These are phyloP conservation scores for Nymphaea thermarum DNA, from an alignment of 164 flowering plant genomes.

Conservation along the genomic window DNA sequence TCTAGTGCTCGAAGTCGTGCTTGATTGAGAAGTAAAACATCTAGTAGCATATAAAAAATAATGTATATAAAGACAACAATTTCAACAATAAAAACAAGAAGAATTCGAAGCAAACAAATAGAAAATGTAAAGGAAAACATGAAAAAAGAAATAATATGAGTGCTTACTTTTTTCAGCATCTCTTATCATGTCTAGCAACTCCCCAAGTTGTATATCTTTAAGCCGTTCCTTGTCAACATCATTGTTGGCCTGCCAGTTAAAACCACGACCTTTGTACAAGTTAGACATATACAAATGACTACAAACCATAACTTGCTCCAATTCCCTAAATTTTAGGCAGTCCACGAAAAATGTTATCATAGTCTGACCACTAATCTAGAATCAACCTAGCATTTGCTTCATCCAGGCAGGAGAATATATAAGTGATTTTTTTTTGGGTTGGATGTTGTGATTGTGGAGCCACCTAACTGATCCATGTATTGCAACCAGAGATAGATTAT, in stretches of 20 bases:
- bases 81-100: background rate
- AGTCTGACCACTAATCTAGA: background rate
- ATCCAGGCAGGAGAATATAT: background rate
- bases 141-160: background rate
- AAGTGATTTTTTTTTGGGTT: too few relatives aligned
- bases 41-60: slow-evolving; percentile 20
- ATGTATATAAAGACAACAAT: background rate
- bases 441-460: too few relatives aligned
- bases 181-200: slow-evolving; percentile 72
- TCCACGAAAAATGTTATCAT: background rate
- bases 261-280: background rate
- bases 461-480: too few relatives aligned
- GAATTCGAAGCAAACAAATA: background rate
- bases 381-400: background rate
- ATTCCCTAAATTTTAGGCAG: background rate
- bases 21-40: slow-evolving; percentile 78
- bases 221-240: slow-evolving; percentile 27
- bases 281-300: background rate
- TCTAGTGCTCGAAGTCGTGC: slow-evolving; percentile 75
- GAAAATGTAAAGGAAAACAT: background rate
- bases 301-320: background rate
- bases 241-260: slow-evolving; percentile 25
- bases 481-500: too few relatives aligned
- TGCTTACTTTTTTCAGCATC: slow-evolving; percentile 81
- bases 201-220: slow-evolving; percentile 42